Conservation (phyloP, 2,329 filamentous ascomycete species). For the Fusarium avenaceum region DNA sequence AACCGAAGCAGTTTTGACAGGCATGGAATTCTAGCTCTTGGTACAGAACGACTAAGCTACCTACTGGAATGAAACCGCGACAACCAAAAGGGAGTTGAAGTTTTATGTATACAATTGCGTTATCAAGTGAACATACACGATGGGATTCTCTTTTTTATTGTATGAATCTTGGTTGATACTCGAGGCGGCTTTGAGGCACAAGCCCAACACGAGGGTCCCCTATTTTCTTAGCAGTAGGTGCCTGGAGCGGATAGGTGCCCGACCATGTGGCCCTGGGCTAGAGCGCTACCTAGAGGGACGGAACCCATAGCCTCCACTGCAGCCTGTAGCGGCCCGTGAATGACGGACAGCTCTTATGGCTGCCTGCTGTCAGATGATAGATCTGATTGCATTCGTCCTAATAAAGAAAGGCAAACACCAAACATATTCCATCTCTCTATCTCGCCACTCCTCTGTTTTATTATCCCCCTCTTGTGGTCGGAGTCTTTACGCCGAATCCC, state of each 20-base stretch:
- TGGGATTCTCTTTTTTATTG: neutral
- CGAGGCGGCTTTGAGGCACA: too few relatives aligned
- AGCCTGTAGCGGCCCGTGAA: slow-evolving; percentile 41
- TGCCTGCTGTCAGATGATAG: slow-evolving; percentile 24
- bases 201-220: slow-evolving; percentile 5
- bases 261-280: slow-evolving; percentile 26
- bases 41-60: neutral
- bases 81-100: neutral
- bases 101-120: neutral
- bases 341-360: slow-evolving; percentile 18
- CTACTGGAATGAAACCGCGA: slow-evolving; percentile 10
- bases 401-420: slow-evolving; percentile 11
- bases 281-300: too few relatives aligned
- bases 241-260: slow-evolving; percentile 23
- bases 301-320: slow-evolving; percentile 1
- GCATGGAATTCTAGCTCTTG: slow-evolving; percentile 6
- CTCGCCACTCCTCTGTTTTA: neutral
- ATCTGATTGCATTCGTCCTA: slow-evolving; percentile 28
- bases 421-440: neutral
- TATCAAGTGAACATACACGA: neutral
- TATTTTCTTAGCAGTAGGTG: slow-evolving; percentile 25
- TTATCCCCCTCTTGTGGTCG: neutral
- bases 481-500: slow-evolving; percentile 11
- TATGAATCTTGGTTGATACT: slow-evolving; percentile 8
- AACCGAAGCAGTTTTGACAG: neutral